A percentile compares a stretch with the other conserved stretches of the same genome.
Conservation (phyloP, 805 yeast genomes). For the Teunomyces funiuensis region DNA sequence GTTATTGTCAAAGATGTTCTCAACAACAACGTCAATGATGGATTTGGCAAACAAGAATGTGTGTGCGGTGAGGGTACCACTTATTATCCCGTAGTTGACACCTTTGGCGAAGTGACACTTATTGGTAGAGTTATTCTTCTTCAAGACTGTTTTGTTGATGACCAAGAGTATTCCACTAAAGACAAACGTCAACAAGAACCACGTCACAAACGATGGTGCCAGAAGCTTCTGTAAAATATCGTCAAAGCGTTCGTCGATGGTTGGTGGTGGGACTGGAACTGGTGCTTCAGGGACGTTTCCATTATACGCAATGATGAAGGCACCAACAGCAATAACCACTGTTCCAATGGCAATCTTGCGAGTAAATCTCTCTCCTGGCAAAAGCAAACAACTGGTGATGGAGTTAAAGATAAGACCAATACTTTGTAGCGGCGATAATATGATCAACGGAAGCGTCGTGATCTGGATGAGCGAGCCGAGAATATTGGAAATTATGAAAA, state of each 20-base stretch:
- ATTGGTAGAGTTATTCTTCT: conserved; percentile 6
- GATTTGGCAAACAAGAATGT: conserved; percentile 84
- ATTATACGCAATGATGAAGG: conserved; percentile 71
- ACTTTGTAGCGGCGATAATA: conserved; percentile 81
- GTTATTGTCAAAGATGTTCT: conserved; percentile 35
- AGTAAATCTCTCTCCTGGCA: conserved; percentile 71
- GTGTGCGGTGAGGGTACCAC: conserved; percentile 83
- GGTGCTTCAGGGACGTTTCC: conserved; percentile 53
- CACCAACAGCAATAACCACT: conserved; percentile 65
- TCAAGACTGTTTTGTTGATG: conserved; percentile 17
- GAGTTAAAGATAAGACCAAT: conserved; percentile 87
- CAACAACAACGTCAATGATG: conserved; percentile 65
- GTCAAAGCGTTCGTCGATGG: conserved; percentile 35
- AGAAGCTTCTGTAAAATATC: conserved; percentile 35
- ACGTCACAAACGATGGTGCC: conserved; percentile 51
- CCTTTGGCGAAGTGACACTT: conserved; percentile 49
- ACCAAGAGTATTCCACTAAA: conserved; percentile 24
- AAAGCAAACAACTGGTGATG: conserved; percentile 58
- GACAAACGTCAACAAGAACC: conserved; percentile 48
- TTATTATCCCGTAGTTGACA: conserved; percentile 58
- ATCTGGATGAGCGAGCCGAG: conserved; percentile 83
- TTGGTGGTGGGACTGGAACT: conserved; percentile 18
- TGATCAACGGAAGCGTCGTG: conserved; percentile 76
- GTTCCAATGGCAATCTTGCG: conserved; percentile 61
- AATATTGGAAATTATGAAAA: conserved; percentile 72